Evolutionary conservation across 257 asterid genomes (phyloP), one percentile per base, ranked within the genome.

Genomic region (Anisodus acutangulus): DNA sequence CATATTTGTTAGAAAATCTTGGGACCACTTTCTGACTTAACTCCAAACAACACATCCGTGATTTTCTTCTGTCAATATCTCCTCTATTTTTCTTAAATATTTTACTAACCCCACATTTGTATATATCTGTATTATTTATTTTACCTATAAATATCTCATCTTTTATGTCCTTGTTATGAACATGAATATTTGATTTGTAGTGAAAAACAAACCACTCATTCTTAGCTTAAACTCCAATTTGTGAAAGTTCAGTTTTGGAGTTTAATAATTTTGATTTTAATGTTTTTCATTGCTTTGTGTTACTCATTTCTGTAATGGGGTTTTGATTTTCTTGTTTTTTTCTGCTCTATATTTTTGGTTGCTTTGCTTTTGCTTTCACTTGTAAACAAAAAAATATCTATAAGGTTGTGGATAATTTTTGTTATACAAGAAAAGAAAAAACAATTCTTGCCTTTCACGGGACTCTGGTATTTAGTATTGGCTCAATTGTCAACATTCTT

Each of bases 361-460:
- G 45, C 63, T 74, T 31, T 31, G 35, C 35, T 1, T 11, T 74
- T 76, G 81, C 81, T 12, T 49, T 74, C 45, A 76, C 19, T 49
- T 49, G 45, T 22, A n/a, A 41, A 12, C 41, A 47, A 47, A 76
- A 41, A 74, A 11, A 76, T 76, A 76, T 76, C 81, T 76, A 51
- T 51, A 74, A 7, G 8, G 55, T 19, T 26, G 81, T 26, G 47
- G 47, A 51, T 76, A 51, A 76, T 26, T 51, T 51, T 76, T 51
- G 81, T 72, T 83, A 15, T 22, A 31, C 86, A 87, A 88, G 85
- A 76, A 88, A 76, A 41, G 45, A 4, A 41, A 41, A 49, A 47
- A 12, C 88, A 88, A 84, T 84, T 83, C 88, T 90, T 90, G 82
- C 85, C 81, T 88, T 88, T 89, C 85, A 87, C 89, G 90, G 82